Conservation (phyloP, 768 basidiomycete genomes). For the Cystofilobasidium ferigula region DNA sequence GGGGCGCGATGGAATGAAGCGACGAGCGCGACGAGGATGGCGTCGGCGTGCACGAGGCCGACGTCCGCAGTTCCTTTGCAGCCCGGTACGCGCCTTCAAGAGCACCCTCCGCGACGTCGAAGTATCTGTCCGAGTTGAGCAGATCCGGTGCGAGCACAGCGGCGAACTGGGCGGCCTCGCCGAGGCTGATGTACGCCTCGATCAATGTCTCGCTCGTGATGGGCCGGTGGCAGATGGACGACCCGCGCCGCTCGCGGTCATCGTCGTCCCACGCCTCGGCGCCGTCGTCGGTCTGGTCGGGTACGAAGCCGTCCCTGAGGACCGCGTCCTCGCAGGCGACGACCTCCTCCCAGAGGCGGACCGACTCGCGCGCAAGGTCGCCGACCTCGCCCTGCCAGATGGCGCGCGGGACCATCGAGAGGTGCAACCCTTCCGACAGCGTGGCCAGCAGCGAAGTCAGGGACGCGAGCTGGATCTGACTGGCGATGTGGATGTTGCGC, state of each 20-base stretch:
- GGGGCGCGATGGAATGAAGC: neutral
- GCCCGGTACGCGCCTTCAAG: conserved; percentile 3
- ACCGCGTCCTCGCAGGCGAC: conserved; percentile 33
- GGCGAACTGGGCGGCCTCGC: conserved; percentile 16
- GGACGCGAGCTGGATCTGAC: conserved; percentile 33
- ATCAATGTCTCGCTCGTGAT: conserved; percentile 7
- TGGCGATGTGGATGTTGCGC: conserved; percentile 29
- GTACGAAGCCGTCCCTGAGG: conserved; percentile 21
- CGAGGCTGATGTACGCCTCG: conserved; percentile 7
- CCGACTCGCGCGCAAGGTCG: conserved; percentile 32
- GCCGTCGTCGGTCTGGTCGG: conserved; percentile 8
- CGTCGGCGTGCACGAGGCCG: neutral
- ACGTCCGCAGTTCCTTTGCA: neutral
- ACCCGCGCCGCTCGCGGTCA: conserved; percentile 8
- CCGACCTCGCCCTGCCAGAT: conserved; percentile 35
- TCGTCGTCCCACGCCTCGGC: conserved; percentile 24
- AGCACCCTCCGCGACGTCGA: conserved; percentile 21
- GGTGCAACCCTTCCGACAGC: conserved; percentile 32
- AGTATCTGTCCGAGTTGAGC: conserved; percentile 14
- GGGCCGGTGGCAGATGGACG: conserved; percentile 9
- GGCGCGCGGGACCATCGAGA: conserved; percentile 28
- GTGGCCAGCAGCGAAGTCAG: conserved; percentile 30
- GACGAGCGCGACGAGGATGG: neutral
- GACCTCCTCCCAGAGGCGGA: conserved; percentile 33
- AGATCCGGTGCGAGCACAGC: conserved; percentile 19